phyloP scores from a whole-genome alignment of 257 asterid species.

The Nicotiana knightiana region DNA sequence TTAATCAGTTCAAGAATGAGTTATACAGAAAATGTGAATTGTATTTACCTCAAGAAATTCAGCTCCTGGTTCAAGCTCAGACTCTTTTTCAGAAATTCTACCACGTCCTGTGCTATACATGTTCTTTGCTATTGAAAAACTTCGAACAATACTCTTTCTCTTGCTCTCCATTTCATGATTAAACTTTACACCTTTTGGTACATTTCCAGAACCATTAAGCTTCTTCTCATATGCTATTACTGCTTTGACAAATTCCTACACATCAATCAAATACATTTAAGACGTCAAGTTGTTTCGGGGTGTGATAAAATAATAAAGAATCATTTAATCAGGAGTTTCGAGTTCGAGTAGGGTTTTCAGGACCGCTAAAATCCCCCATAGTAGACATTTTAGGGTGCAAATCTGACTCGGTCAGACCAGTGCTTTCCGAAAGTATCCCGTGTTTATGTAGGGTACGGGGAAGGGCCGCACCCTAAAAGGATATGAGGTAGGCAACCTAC shows the following conservation, averaged over 20 bases:
- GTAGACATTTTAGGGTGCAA: accelerated
- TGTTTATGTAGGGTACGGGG: too few species aligned
- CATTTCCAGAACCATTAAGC: slow-evolving; percentile 25
- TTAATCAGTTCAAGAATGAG: background rate
- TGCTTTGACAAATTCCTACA: slow-evolving; percentile 62
- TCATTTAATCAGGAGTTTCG: background rate
- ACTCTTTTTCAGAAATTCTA: slow-evolving; percentile 23
- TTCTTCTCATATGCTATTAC: slow-evolving; percentile 60
- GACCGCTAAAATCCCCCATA: background rate
- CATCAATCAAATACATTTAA: background rate
- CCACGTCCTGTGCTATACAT: slow-evolving; percentile 25
- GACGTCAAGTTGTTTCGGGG: background rate
- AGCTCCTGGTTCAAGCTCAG: slow-evolving; percentile 67
- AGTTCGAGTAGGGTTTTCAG: background rate
- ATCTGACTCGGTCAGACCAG: background rate
- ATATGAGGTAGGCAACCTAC: too few species aligned
- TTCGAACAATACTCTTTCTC: slow-evolving; percentile 35
- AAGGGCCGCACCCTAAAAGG: too few species aligned
- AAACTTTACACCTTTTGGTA: slow-evolving; percentile 24
- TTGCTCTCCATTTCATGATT: slow-evolving; percentile 43
- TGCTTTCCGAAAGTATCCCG: background rate
- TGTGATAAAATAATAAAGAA: background rate
- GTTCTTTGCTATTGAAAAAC: slow-evolving; percentile 56
- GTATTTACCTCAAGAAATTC: slow-evolving; percentile 58
- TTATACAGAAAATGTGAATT: too few species aligned